These are phyloP conservation scores for Piper longum DNA, from an alignment of 164 flowering plant species.

Conservation along the genomic window DNA sequence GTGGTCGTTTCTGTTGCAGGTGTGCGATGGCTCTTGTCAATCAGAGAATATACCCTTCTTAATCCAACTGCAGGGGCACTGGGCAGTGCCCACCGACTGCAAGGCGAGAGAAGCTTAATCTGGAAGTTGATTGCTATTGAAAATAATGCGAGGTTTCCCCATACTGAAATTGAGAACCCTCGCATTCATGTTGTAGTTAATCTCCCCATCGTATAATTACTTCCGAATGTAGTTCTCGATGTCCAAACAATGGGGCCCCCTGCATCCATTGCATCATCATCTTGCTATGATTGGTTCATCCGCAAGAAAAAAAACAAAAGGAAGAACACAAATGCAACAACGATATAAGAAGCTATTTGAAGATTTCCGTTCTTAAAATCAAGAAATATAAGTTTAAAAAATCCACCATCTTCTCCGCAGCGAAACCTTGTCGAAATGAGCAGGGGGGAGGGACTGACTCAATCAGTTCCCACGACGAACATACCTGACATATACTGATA, in stretches of 20 bases:
- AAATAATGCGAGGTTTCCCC: constrained; percentile 71
- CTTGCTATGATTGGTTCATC: too few relatives aligned
- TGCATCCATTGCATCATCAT: constrained; percentile 13
- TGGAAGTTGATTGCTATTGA: constrained; percentile 28
- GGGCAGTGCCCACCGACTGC: constrained; percentile 76
- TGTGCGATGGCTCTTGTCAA: constrained; percentile 97
- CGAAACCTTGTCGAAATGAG: too few relatives aligned
- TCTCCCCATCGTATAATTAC: constrained; percentile 65
- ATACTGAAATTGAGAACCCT: constrained; percentile 81
- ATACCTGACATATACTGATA: too few relatives aligned
- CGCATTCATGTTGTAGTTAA: constrained; percentile 83
- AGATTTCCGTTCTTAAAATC: too few relatives aligned
- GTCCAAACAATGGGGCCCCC: constrained; percentile 74
- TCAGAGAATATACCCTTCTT: constrained; percentile 76
- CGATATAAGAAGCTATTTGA: too few relatives aligned
- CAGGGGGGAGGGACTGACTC: too few relatives aligned
- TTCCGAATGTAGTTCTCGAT: constrained; percentile 85
- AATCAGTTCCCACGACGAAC: too few relatives aligned
- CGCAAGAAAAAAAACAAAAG: too few relatives aligned
- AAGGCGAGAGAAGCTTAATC: constrained; percentile 82
- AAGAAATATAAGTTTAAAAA: too few relatives aligned
- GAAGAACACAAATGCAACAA: too few relatives aligned
- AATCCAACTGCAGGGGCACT: constrained; percentile 64
- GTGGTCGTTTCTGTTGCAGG: constrained; percentile 23
- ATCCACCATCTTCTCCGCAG: too few relatives aligned